phyloP scores from a whole-genome alignment of 495 filamentous ascomycete genomes.

The Penicillium robsamsonii region DNA sequence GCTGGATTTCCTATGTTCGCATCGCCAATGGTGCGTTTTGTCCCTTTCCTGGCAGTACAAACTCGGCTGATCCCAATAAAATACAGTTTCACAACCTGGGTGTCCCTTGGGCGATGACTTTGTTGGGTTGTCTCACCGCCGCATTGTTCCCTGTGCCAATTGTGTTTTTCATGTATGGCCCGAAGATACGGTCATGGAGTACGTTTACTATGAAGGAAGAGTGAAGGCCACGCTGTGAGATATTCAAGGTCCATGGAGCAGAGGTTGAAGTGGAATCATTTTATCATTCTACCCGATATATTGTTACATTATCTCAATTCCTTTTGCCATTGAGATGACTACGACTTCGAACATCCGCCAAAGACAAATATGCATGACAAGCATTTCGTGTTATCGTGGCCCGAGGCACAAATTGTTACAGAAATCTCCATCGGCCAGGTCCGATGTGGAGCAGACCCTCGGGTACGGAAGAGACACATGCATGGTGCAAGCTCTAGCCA shows the following conservation, averaged over 20 bases:
- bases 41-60: constrained; percentile 36
- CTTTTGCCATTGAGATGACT: neutral
- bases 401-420: neutral
- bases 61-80: constrained; percentile 15
- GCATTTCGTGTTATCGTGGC: constrained; percentile 4
- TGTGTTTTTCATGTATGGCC: constrained; percentile 61
- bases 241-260: neutral
- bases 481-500: neutral
- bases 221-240: neutral
- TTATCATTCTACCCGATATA: neutral
- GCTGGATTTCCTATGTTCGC: constrained; percentile 61
- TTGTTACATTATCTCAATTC: neutral
- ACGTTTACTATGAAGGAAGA: constrained; percentile 14
- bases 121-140: constrained; percentile 58
- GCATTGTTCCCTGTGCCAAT: constrained; percentile 61
- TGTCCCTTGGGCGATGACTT: constrained; percentile 55
- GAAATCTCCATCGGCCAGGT: constrained; percentile 15
- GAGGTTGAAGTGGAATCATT: neutral
- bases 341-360: neutral
- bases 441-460: constrained; percentile 14
- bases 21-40: constrained; percentile 45
- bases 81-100: constrained; percentile 52
- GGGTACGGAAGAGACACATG: neutral
- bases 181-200: constrained; percentile 49
- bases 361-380: constrained; percentile 16